Base-by-base conservation (phyloP, 2,329 filamentous ascomycete genomes). In the Aquanectria penicillioides region DNA sequence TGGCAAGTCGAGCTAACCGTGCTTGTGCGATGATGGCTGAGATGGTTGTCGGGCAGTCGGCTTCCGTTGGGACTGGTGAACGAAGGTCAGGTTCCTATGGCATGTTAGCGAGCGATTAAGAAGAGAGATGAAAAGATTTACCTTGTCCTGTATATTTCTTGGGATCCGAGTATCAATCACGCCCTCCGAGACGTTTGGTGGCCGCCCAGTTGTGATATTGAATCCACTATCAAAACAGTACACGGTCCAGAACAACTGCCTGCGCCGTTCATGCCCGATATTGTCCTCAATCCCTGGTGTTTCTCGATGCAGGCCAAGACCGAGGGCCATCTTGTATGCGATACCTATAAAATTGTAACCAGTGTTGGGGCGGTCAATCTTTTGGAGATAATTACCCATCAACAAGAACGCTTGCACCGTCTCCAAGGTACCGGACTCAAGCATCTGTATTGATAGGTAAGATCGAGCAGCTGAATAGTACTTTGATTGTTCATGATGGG, bases 271-370 rank as follows among this genome's bases (percentile, higher is more conserved):
- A 11, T 69, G 67, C 2, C 62, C 61, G 4, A 74, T 51, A 10
- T 67, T 69, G 40, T 72, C 63, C 17, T 64, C 64, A 2, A 50
- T 48, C 2, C 61, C 62, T 0, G 65, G 51, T 6, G 70, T 62
- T 50, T 82, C 78, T 4, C 76, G 74, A 58, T 83, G 80, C 1
- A 83, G 69, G 0, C 81, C 80, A 8, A 83, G 63, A 0, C 80
- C 79, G 5, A 82, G 68, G 0, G 80, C 80, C 73, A 82, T 79
- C 25, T 79, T 72, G 28, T 78, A 75, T 1, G 80, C 80, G 25
- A 82, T 75, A 0, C 80, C 81, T 29, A 81, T 74, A 36, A 80
- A 79, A 57, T 81, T 82, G 63, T 81, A 82, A 2, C 78, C 79
- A 0, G 80, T 81, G 57, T 83, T 83, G 4, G 80, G 78, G 0